Conservation (phyloP, 2,329 filamentous ascomycete species). For the Phialocephala sp. region DNA sequence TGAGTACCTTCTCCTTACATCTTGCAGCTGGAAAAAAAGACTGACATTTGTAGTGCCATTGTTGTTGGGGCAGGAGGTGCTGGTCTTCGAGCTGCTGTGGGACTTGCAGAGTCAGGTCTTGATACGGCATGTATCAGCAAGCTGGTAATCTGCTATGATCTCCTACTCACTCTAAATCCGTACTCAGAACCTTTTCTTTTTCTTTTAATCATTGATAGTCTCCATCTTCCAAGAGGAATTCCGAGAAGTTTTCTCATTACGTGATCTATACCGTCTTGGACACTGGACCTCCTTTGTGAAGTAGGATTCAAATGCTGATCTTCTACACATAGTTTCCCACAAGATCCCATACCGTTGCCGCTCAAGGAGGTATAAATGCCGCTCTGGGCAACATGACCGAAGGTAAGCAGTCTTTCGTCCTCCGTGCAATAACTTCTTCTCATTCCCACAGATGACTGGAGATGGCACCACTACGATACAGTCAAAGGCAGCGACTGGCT, state of each 20-base stretch:
- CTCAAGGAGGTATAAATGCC: slow-evolving; percentile 68
- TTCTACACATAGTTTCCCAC: slow-evolving; percentile 55
- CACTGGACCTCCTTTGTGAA: neutral
- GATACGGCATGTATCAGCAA: slow-evolving; percentile 70
- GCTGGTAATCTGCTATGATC: slow-evolving; percentile 42
- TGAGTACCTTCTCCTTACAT: slow-evolving; percentile 26
- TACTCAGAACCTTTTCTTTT: neutral
- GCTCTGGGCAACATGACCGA: slow-evolving; percentile 51
- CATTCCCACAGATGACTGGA: slow-evolving; percentile 53
- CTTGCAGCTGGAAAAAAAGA: neutral
- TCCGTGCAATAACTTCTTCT: slow-evolving; percentile 37
- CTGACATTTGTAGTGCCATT: slow-evolving; percentile 28
- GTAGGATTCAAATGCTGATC: neutral
- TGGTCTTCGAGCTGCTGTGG: slow-evolving; percentile 67
- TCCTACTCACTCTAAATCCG: neutral
- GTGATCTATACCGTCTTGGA: neutral
- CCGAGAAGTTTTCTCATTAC: neutral
- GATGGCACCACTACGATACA: slow-evolving; percentile 66
- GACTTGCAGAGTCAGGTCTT: slow-evolving; percentile 66
- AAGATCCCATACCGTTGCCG: slow-evolving; percentile 69
- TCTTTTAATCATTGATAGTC: neutral
- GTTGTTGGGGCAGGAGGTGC: slow-evolving; percentile 63
- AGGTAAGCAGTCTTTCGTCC: slow-evolving; percentile 46
- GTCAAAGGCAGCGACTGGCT: slow-evolving; percentile 65
- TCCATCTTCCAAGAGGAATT: neutral